Percentiles rank a stretch among this genome's conserved stretches.
phyloP scores from a whole-genome alignment of 768 basidiomycete genomes.

The Russula compacta region DNA sequence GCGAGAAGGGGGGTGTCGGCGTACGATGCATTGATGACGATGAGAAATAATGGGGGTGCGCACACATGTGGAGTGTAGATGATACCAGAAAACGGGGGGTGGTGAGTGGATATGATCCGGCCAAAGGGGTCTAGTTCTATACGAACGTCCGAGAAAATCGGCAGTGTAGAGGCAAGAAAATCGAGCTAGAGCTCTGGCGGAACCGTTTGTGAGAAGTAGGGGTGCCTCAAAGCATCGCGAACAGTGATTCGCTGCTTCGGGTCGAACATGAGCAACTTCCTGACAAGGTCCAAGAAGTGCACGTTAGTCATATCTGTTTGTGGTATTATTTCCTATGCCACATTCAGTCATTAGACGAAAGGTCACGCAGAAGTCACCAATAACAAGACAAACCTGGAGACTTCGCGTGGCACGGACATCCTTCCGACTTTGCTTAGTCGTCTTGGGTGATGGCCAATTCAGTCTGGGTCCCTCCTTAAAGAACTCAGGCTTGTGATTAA shows the following conservation, averaged over 20 bases:
- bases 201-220: conserved; percentile 68
- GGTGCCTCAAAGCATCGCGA: conserved; percentile 77
- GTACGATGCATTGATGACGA: conserved; percentile 12
- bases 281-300: conserved; percentile 82
- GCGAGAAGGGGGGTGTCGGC: conserved; percentile 11
- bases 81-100: not conserved
- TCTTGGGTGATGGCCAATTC: conserved; percentile 87
- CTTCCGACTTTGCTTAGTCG: conserved; percentile 84
- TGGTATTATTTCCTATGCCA: conserved; percentile 72
- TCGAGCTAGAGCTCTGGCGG: conserved; percentile 53
- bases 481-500: conserved; percentile 81
- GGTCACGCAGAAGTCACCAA: not conserved
- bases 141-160: conserved; percentile 8
- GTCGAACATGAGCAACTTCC: conserved; percentile 82
- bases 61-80: conserved; percentile 3
- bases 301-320: conserved; percentile 64
- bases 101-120: conserved; percentile 8
- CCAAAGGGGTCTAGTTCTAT: conserved; percentile 13
- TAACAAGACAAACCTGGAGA: conserved; percentile 47
- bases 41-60: not conserved
- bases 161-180: conserved; percentile 4
- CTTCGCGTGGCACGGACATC: conserved; percentile 82
- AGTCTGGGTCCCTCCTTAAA: conserved; percentile 82
- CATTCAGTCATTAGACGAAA: not conserved
- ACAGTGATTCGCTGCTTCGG: conserved; percentile 84